Conservation (phyloP, 495 filamentous ascomycete species). For the Hypoxylon subgilvum region DNA sequence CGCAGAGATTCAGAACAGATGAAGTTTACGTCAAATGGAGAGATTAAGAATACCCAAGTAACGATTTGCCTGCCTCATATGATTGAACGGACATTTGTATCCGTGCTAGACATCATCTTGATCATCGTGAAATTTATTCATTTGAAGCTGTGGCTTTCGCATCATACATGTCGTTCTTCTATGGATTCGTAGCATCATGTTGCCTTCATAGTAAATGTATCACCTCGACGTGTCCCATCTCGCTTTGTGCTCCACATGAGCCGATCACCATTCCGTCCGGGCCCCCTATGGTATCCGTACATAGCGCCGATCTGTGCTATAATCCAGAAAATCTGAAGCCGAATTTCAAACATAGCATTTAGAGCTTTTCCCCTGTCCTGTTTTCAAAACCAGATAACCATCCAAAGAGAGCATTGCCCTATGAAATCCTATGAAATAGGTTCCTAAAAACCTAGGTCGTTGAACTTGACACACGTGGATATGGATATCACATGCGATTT, state of each 20-base stretch:
- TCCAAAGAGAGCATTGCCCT: not conserved
- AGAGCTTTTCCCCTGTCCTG: not conserved
- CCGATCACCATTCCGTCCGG: conserved; percentile 2
- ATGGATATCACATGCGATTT: conserved; percentile 5
- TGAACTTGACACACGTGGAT: not conserved
- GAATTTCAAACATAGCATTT: not conserved
- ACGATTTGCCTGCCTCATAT: not conserved
- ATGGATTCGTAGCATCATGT: conserved; percentile 16
- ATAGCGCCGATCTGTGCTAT: conserved; percentile 1
- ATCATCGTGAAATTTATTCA: conserved; percentile 4
- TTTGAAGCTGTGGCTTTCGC: conserved; percentile 10
- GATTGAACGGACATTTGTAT: conserved; percentile 1
- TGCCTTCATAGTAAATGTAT: conserved; percentile 13
- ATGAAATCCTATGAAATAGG: not conserved
- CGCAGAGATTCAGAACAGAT: conserved; percentile 93
- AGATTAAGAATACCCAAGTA: conserved; percentile 55
- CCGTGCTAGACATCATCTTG: conserved; percentile 19
- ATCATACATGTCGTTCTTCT: conserved; percentile 21
- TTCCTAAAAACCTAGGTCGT: too few species aligned
- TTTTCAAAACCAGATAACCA: too few species aligned
- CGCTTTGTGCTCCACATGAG: conserved; percentile 6
- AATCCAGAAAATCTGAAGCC: not conserved
- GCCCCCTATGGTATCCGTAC: not conserved
- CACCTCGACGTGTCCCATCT: not conserved
- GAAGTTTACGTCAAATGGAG: conserved; percentile 93